Evolutionary conservation across 345 rosid genomes (phyloP).

Genomic region (Eucalyptus cloeziana): DNA sequence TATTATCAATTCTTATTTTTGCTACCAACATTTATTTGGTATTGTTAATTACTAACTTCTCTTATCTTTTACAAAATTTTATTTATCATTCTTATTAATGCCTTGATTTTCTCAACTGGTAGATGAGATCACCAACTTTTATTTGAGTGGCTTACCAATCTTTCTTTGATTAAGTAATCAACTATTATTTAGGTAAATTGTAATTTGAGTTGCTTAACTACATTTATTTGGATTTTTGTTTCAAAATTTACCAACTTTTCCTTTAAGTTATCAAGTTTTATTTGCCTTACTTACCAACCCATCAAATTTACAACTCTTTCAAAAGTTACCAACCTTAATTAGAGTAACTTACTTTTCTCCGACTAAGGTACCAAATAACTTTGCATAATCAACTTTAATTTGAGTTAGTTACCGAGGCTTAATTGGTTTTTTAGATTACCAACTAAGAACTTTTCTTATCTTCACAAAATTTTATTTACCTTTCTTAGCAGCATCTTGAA

Average conservation of each 20-base stretch:
- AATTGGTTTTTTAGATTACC: not conserved
- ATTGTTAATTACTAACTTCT: not conserved
- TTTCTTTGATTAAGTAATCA: not conserved
- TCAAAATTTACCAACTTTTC: not conserved
- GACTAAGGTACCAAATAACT: not conserved
- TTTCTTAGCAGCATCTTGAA: not conserved
- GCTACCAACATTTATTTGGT: not conserved
- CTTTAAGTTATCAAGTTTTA: not conserved
- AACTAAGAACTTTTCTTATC: not conserved
- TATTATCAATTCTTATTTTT: not conserved
- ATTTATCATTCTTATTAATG: not conserved
- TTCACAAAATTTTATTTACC: not conserved
- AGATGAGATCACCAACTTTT: not conserved
- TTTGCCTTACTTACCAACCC: not conserved
- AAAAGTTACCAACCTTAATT: not conserved
- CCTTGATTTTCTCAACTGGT: not conserved
- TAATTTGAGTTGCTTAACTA: not conserved
- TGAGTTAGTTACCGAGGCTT: not conserved
- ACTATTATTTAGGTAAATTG: not conserved
- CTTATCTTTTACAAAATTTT: not conserved
- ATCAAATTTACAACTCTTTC: not conserved
- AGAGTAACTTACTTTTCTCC: not conserved
- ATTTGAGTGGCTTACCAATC: not conserved
- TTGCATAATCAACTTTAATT: not conserved
- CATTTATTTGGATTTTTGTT: no score